phyloP scores from a whole-genome alignment of 2,329 filamentous ascomycete genomes.

The Blastomyces emzantsi region DNA sequence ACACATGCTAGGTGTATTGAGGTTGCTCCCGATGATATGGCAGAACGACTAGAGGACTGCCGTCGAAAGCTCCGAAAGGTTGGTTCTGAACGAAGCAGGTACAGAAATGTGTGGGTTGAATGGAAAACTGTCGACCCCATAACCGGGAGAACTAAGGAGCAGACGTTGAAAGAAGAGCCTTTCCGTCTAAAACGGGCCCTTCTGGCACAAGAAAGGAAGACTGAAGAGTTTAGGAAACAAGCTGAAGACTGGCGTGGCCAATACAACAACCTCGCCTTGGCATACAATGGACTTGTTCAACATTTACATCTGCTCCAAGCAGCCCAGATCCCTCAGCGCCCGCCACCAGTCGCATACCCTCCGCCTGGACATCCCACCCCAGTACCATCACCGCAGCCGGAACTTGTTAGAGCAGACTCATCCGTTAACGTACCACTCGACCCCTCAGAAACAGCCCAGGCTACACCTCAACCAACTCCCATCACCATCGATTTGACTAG shows the following conservation, averaged over 20 bases:
- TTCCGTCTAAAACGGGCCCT: conserved; percentile 18
- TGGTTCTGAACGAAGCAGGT: conserved; percentile 24
- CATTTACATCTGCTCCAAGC: conserved; percentile 1
- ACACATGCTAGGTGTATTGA: conserved; percentile 24
- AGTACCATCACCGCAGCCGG: conserved; percentile 3
- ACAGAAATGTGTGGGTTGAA: conserved; percentile 20
- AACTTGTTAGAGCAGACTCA: neutral
- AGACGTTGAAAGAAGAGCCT: conserved; percentile 16
- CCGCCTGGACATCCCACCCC: neutral
- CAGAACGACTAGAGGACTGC: conserved; percentile 19
- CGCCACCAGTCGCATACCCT: neutral
- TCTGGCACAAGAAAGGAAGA: conserved; percentile 20
- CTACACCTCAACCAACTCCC: conserved; percentile 7
- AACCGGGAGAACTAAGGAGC: conserved; percentile 23
- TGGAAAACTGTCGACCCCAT: conserved; percentile 21
- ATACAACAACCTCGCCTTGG: conserved; percentile 17
- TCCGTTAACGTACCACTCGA: conserved; percentile 16
- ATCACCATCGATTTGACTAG: conserved; percentile 15
- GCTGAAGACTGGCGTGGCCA: conserved; percentile 22
- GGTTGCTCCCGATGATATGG: conserved; percentile 20
- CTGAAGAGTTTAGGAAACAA: conserved; percentile 23
- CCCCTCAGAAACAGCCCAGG: conserved; percentile 16
- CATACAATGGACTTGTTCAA: conserved; percentile 17
- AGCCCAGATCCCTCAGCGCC: neutral
- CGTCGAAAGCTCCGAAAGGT: conserved; percentile 21